Evolutionary conservation across 1,284 basidiomycete species (phyloP).

Genomic region (Puccinia hordei): DNA sequence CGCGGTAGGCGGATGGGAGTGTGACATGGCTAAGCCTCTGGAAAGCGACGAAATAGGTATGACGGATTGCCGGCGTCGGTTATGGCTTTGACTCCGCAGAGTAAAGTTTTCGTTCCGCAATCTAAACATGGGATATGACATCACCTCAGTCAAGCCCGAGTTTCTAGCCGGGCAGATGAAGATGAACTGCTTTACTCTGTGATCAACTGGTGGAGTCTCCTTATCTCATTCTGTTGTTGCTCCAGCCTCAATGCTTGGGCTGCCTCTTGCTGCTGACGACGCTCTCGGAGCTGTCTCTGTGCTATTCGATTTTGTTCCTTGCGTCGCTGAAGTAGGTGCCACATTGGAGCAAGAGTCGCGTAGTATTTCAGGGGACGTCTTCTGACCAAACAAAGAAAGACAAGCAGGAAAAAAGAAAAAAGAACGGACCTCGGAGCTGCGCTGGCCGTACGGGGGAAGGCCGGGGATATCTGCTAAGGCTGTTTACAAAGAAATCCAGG

Average conservation of each 20-base stretch:
- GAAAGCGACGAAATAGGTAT: conserved; percentile 51
- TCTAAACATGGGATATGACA: background rate
- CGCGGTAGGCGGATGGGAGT: background rate
- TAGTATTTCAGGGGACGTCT: background rate
- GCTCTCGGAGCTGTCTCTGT: conserved; percentile 48
- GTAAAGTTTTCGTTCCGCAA: conserved; percentile 45
- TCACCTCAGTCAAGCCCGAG: background rate
- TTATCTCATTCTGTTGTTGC: conserved; percentile 46
- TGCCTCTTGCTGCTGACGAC: conserved; percentile 49
- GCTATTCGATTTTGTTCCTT: conserved; percentile 50
- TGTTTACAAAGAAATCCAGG: conserved; percentile 4
- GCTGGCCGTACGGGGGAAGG: conserved; percentile 51
- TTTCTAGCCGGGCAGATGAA: background rate
- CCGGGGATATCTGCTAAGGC: conserved; percentile 44
- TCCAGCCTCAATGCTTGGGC: conserved; percentile 43
- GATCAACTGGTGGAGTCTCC: conserved; percentile 34
- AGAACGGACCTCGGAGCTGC: conserved; percentile 44
- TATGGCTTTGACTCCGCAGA: conserved; percentile 32
- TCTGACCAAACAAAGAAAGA: background rate
- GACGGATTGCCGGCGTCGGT: conserved; percentile 48
- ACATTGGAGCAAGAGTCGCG: background rate
- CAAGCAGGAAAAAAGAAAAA: too few species aligned
- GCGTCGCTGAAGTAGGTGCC: conserved; percentile 23
- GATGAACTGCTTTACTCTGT: conserved; percentile 31
- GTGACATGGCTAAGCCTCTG: conserved; percentile 14